phyloP scores from a whole-genome alignment of 495 filamentous ascomycete species.

The Penicillium cosmopolitanum region DNA sequence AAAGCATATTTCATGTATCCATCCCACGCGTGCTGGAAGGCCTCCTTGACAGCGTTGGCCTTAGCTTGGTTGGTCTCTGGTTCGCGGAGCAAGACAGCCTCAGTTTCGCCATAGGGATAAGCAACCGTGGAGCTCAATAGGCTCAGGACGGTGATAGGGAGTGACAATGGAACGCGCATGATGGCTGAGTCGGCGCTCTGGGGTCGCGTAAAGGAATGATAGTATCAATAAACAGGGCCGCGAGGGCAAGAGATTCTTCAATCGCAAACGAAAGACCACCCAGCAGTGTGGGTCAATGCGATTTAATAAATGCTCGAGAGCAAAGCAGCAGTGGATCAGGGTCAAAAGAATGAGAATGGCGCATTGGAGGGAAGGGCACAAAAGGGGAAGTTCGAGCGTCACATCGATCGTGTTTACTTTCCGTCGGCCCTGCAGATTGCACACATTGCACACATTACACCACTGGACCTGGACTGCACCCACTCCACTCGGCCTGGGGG shows the following conservation, averaged over 20 bases:
- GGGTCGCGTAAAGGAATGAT: background rate
- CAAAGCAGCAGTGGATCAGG: conserved; percentile 7
- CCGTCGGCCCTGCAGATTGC: background rate
- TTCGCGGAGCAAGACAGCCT: conserved; percentile 11
- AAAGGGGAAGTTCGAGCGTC: conserved; percentile 21
- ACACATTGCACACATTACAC: background rate
- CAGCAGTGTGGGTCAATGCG: conserved; percentile 19
- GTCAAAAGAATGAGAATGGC: conserved; percentile 8
- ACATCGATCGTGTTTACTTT: conserved; percentile 16
- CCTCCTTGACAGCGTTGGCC: conserved; percentile 70
- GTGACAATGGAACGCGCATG: conserved; percentile 40
- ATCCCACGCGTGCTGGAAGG: conserved; percentile 78
- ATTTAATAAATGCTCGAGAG: conserved; percentile 17
- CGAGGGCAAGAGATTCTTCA: conserved; percentile 1
- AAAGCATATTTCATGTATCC: conserved; percentile 82
- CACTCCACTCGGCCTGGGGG: conserved; percentile 11
- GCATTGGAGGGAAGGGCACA: conserved; percentile 2
- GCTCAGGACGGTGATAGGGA: conserved; percentile 31
- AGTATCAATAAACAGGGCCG: conserved; percentile 3
- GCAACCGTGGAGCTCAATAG: conserved; percentile 33
- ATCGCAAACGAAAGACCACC: conserved; percentile 20
- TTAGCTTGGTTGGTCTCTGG: conserved; percentile 33
- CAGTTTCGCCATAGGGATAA: conserved; percentile 18
- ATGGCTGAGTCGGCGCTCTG: conserved; percentile 6
- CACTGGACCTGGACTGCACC: background rate